Conservation (phyloP, 306 rosid species). For the Sicyos baderoa region DNA sequence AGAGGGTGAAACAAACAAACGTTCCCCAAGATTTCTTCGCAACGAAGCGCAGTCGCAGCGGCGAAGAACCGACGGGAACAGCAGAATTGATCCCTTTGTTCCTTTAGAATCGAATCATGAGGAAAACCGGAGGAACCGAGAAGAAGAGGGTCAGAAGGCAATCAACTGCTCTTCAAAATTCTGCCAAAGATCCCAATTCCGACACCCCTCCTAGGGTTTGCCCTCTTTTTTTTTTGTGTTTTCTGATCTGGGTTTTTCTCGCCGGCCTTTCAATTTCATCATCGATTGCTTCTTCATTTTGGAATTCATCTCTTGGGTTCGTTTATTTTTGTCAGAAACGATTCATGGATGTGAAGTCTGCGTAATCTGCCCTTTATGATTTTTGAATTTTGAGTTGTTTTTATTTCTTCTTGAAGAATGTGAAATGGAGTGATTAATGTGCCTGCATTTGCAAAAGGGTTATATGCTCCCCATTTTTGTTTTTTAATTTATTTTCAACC, state of each 20-base stretch:
- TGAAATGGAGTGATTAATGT: neutral
- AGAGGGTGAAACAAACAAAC: constrained; percentile 12
- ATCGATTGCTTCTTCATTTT: neutral
- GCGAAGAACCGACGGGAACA: constrained; percentile 13
- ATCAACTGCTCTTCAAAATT: constrained; percentile 52
- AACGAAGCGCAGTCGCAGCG: neutral
- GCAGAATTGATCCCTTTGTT: neutral
- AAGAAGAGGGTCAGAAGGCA: constrained; percentile 89
- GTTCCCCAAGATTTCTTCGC: constrained; percentile 16
- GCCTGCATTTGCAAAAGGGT: neutral
- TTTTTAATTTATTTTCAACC: too few species aligned
- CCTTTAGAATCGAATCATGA: constrained; percentile 34
- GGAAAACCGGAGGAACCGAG: constrained; percentile 82
- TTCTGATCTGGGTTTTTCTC: constrained; percentile 40
- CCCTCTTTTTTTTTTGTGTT: neutral
- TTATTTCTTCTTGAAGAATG: neutral
- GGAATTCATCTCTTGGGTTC: neutral
- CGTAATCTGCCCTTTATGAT: neutral
- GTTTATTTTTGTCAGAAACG: neutral
- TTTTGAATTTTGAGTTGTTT: neutral
- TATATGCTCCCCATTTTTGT: neutral
- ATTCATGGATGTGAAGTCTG: neutral
- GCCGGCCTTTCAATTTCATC: neutral
- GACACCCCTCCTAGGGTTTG: constrained; percentile 80
- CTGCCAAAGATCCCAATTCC: constrained; percentile 65